Percentiles rank a stretch among this genome's conserved stretches.
Conservation (phyloP, 352 stramenopile species). For the Globisporangium recalcitrans region DNA sequence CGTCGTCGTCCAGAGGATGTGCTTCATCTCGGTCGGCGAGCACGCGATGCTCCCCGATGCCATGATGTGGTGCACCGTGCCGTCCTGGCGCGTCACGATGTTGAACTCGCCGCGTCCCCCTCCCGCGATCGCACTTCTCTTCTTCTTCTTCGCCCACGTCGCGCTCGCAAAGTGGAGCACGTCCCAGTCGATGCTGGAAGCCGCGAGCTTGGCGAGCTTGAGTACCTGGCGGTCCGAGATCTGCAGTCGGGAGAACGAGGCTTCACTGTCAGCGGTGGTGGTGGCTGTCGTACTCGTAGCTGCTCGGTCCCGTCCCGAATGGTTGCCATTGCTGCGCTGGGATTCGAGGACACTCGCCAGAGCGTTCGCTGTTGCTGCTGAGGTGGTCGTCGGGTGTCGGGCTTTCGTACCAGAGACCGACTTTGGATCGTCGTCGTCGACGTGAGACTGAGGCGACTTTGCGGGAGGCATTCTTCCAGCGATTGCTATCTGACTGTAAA, state of each 20-base stretch:
- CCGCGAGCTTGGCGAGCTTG: not conserved
- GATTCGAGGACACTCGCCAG: not conserved
- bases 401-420: not conserved
- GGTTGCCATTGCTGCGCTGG: not conserved
- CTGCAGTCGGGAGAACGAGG: not conserved
- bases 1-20: slow-evolving; percentile 22
- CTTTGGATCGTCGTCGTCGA: too few relatives aligned
- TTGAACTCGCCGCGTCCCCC: slow-evolving; percentile 11
- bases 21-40: slow-evolving; percentile 27
- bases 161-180: slow-evolving; percentile 4
- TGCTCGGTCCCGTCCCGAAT: not conserved
- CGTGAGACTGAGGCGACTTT: not conserved
- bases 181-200: slow-evolving; percentile 10
- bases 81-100: slow-evolving; percentile 13
- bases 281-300: not conserved
- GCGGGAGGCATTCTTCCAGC: too few relatives aligned
- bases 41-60: slow-evolving; percentile 22
- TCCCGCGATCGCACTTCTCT: not conserved
- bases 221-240: slow-evolving; percentile 7
- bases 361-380: not conserved
- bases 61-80: slow-evolving; percentile 12
- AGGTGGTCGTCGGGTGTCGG: not conserved
- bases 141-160: slow-evolving; percentile 12
- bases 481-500: too few relatives aligned
- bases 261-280: not conserved